phyloP scores from a whole-genome alignment of 371 early-diverging fungal genomes.

The Mucor irregularis region DNA sequence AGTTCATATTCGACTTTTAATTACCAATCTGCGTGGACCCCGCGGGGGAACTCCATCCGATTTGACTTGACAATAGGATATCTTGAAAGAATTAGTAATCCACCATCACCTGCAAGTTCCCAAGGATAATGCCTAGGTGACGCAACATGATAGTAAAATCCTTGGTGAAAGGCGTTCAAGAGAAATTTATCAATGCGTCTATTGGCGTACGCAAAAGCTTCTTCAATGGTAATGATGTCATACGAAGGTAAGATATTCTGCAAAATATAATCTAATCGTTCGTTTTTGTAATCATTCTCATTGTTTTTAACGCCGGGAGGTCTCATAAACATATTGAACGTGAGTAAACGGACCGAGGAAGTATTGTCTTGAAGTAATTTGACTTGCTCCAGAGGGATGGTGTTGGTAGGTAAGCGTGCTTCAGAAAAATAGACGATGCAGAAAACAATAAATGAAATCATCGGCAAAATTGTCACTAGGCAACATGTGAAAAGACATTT shows the following conservation, averaged over 20 bases:
- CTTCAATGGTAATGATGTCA: conserved; percentile 83
- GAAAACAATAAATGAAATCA: conserved; percentile 6
- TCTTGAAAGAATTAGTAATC: conserved; percentile 72
- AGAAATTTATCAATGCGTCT: conserved; percentile 57
- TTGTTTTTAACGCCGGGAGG: conserved; percentile 82
- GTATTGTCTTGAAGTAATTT: not conserved
- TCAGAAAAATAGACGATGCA: conserved; percentile 26
- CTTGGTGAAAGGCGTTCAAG: conserved; percentile 61
- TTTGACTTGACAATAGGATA: conserved; percentile 66
- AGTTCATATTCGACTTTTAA: too few species aligned
- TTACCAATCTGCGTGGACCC: conserved; percentile 73
- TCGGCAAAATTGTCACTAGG: not conserved
- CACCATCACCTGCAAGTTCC: conserved; percentile 76
- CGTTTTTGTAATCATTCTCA: conserved; percentile 75
- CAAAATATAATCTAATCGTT: conserved; percentile 67
- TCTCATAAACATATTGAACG: conserved; percentile 84
- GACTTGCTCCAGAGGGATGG: not conserved
- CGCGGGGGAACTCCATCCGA: conserved; percentile 63
- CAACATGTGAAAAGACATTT: not conserved
- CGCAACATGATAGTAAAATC: conserved; percentile 60
- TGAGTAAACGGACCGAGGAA: conserved; percentile 57
- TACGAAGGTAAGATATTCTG: conserved; percentile 61
- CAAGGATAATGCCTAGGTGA: conserved; percentile 61
- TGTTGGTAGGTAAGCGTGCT: conserved; percentile 22
- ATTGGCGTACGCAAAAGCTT: conserved; percentile 77